phyloP scores from a whole-genome alignment of 192 early-diverging fungal genomes.

The Backusella luteola region DNA sequence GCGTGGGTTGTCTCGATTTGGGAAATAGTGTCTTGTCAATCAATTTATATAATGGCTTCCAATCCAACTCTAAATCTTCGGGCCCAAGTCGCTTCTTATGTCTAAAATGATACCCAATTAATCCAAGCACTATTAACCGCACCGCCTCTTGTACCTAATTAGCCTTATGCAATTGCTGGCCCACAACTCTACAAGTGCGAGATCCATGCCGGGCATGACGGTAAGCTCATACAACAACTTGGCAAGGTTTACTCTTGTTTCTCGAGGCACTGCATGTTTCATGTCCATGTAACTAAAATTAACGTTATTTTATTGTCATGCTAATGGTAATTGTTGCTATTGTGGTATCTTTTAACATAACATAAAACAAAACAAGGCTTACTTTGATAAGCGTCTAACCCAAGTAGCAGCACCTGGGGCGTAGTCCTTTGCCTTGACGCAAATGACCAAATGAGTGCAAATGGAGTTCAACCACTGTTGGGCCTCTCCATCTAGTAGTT shows the following conservation, averaged over 20 bases:
- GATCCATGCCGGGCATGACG: slow-evolving; percentile 65
- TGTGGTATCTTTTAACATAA: neutral
- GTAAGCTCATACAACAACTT: slow-evolving; percentile 64
- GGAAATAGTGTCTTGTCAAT: slow-evolving; percentile 58
- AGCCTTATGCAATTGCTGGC: slow-evolving; percentile 55
- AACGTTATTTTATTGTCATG: neutral
- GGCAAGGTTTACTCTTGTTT: slow-evolving; percentile 56
- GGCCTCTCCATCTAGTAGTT: slow-evolving; percentile 38
- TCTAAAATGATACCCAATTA: slow-evolving; percentile 30
- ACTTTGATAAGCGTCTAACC: slow-evolving; percentile 60
- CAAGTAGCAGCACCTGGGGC: slow-evolving; percentile 53
- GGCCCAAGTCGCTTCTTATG: slow-evolving; percentile 63
- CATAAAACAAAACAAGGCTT: neutral
- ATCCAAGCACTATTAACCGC: neutral
- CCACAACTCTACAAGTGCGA: slow-evolving; percentile 62
- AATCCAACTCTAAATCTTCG: slow-evolving; percentile 66
- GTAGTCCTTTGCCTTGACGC: slow-evolving; percentile 56
- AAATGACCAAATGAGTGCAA: slow-evolving; percentile 39
- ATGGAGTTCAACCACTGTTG: slow-evolving; percentile 47
- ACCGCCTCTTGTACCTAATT: slow-evolving; percentile 50
- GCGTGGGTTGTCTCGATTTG: slow-evolving; percentile 63
- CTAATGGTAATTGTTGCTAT: too few species aligned
- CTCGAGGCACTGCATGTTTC: slow-evolving; percentile 55
- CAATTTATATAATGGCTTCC: slow-evolving; percentile 72
- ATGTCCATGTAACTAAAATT: slow-evolving; percentile 61